These are phyloP conservation scores for Russula sp. DNA, from an alignment of 768 basidiomycete species.

Conservation along the genomic window DNA sequence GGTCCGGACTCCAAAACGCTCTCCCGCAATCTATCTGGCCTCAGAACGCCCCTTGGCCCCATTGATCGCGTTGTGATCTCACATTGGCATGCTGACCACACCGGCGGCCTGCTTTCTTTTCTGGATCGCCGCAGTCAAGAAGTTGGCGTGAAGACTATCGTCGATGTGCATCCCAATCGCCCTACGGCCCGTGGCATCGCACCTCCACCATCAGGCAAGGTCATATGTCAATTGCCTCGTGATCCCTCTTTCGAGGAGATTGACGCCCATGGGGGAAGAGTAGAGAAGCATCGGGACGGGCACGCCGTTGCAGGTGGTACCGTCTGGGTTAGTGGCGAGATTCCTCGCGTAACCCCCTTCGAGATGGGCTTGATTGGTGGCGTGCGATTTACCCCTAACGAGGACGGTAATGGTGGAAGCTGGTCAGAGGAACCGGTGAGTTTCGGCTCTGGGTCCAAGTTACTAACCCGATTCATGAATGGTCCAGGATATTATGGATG, in stretches of 20 bases:
- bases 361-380: conserved; percentile 69
- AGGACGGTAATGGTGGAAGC: conserved; percentile 53
- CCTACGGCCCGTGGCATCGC: conserved; percentile 74
- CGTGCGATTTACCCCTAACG: conserved; percentile 52
- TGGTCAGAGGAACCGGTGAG: conserved; percentile 35
- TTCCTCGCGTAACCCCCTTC: conserved; percentile 64
- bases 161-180: conserved; percentile 77
- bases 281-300: conserved; percentile 56
- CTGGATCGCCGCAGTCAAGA: conserved; percentile 43
- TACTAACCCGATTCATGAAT: neutral
- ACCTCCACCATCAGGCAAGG: conserved; percentile 54
- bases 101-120: conserved; percentile 69
- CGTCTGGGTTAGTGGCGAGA: conserved; percentile 78
- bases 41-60: conserved; percentile 52
- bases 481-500: conserved; percentile 72
- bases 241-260: conserved; percentile 77
- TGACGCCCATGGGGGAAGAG: conserved; percentile 48
- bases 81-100: conserved; percentile 55
- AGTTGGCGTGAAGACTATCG: conserved; percentile 40
- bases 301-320: conserved; percentile 63
- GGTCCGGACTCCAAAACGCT: conserved; percentile 77
- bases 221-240: conserved; percentile 56
- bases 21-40: conserved; percentile 62
- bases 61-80: conserved; percentile 54
- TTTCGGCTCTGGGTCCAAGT: neutral